These are phyloP conservation scores for Cystobasidiopsis lactophilus DNA, from an alignment of 768 basidiomycete species.

Conservation along the genomic window DNA sequence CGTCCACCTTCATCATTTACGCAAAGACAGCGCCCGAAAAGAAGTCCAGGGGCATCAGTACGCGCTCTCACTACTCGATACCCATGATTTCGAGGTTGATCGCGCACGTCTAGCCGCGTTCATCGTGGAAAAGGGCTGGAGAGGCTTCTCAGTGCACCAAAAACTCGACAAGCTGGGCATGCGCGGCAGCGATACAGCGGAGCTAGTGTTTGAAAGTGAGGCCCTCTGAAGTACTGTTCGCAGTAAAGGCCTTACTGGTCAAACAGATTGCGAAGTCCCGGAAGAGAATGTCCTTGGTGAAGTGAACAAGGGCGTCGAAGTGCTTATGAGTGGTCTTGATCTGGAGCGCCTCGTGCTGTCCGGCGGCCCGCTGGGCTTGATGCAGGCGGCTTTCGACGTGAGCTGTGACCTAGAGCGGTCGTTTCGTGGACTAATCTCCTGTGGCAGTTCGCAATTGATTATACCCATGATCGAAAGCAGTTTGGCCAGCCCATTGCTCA, in stretches of 20 bases:
- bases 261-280: constrained; percentile 70
- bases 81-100: neutral
- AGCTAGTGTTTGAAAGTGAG: constrained; percentile 34
- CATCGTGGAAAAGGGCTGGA: constrained; percentile 48
- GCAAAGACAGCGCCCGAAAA: constrained; percentile 61
- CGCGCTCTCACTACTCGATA: constrained; percentile 40
- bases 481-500: constrained; percentile 69
- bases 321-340: constrained; percentile 87
- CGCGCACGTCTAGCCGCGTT: neutral
- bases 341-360: constrained; percentile 75
- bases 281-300: constrained; percentile 57
- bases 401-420: too few relatives aligned
- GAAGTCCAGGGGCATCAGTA: constrained; percentile 70
- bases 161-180: constrained; percentile 92
- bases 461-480: constrained; percentile 81
- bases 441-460: constrained; percentile 24
- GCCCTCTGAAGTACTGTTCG: constrained; percentile 31
- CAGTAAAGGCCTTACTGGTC: too few relatives aligned
- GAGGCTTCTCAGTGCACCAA: constrained; percentile 69
- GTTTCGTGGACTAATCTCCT: too few relatives aligned
- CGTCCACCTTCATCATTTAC: constrained; percentile 78
- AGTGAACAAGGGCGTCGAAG: constrained; percentile 54
- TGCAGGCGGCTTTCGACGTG: constrained; percentile 74
- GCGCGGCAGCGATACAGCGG: constrained; percentile 86
- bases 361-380: constrained; percentile 84